A percentile compares a stretch with the other conserved stretches of the same genome.
Evolutionary conservation across 2,329 filamentous ascomycete genomes (phyloP).

Genomic region (Penicillium brasilianum): DNA sequence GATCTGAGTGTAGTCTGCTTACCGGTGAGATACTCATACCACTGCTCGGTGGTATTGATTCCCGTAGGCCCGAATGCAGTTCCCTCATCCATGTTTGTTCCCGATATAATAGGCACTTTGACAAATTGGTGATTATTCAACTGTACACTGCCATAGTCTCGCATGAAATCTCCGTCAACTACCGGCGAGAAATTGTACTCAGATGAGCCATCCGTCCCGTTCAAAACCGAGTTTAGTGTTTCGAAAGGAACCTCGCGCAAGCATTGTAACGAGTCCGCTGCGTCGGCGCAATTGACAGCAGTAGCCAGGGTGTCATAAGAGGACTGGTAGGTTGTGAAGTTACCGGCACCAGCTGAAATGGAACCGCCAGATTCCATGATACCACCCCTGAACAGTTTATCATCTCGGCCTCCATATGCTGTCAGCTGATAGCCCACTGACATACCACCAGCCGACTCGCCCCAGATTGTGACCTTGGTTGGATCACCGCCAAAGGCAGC

Average conservation of each 20-base stretch:
- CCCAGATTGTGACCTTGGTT: conserved; percentile 55
- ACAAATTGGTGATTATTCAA: conserved; percentile 65
- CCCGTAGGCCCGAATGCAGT: conserved; percentile 59
- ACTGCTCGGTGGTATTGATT: conserved; percentile 62
- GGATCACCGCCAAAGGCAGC: conserved; percentile 42
- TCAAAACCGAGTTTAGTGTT: conserved; percentile 61
- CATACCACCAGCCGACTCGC: conserved; percentile 60
- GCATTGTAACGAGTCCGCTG: conserved; percentile 66
- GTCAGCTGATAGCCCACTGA: conserved; percentile 58
- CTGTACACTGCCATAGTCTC: conserved; percentile 58
- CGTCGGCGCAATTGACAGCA: conserved; percentile 63
- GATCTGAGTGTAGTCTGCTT: conserved; percentile 1
- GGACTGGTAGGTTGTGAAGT: conserved; percentile 45
- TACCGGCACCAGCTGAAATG: conserved; percentile 50
- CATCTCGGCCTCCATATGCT: conserved; percentile 60
- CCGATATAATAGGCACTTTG: conserved; percentile 66
- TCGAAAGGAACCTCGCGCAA: conserved; percentile 66
- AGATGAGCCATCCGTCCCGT: conserved; percentile 44
- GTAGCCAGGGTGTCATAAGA: conserved; percentile 67
- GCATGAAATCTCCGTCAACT: conserved; percentile 63
- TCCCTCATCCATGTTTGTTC: conserved; percentile 70
- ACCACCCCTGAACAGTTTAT: conserved; percentile 59
- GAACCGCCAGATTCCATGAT: conserved; percentile 60
- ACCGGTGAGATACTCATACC: conserved; percentile 50
- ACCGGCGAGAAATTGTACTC: conserved; percentile 48